These are phyloP conservation scores for Exserohilum turcica DNA, from an alignment of 2,329 filamentous ascomycete genomes.

Conservation along the genomic window DNA sequence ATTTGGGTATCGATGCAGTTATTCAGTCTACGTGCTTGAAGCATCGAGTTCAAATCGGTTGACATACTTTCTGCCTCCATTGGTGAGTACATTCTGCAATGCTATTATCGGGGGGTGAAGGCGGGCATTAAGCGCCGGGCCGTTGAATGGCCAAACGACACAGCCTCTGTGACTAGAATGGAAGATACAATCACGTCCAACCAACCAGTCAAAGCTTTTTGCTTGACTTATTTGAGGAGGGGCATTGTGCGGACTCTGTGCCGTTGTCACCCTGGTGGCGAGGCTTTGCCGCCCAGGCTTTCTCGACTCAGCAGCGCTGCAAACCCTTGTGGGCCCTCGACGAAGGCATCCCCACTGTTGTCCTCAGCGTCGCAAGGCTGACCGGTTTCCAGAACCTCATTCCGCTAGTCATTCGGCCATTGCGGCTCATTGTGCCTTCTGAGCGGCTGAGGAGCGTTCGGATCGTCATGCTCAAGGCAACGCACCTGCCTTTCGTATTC, in stretches of 20 bases:
- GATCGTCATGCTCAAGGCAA: constrained; percentile 63
- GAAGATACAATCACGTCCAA: constrained; percentile 12
- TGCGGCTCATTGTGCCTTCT: constrained; percentile 70
- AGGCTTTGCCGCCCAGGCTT: constrained; percentile 37
- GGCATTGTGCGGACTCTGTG: constrained; percentile 6
- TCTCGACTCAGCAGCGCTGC: constrained; percentile 12
- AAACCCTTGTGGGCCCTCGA: constrained; percentile 13
- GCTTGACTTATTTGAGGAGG: not conserved
- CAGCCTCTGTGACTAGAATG: constrained; percentile 33
- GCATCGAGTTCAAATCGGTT: constrained; percentile 55
- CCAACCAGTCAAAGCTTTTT: constrained; percentile 24
- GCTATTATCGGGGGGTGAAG: constrained; percentile 33
- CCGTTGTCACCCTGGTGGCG: constrained; percentile 16
- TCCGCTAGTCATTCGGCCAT: constrained; percentile 72
- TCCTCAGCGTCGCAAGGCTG: constrained; percentile 33
- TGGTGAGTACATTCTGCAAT: constrained; percentile 47
- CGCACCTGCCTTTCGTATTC: constrained; percentile 70
- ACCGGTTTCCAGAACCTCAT: constrained; percentile 66
- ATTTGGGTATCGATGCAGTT: constrained; percentile 55
- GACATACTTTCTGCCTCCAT: constrained; percentile 55
- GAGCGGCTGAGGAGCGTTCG: constrained; percentile 66
- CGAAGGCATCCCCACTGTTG: not conserved
- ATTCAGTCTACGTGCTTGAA: constrained; percentile 61
- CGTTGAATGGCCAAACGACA: constrained; percentile 31
- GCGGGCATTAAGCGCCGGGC: constrained; percentile 43